Percentiles rank a stretch among this genome's conserved stretches.
phyloP scores from a whole-genome alignment of 2,329 filamentous ascomycete species.

The Fusarium sp. region DNA sequence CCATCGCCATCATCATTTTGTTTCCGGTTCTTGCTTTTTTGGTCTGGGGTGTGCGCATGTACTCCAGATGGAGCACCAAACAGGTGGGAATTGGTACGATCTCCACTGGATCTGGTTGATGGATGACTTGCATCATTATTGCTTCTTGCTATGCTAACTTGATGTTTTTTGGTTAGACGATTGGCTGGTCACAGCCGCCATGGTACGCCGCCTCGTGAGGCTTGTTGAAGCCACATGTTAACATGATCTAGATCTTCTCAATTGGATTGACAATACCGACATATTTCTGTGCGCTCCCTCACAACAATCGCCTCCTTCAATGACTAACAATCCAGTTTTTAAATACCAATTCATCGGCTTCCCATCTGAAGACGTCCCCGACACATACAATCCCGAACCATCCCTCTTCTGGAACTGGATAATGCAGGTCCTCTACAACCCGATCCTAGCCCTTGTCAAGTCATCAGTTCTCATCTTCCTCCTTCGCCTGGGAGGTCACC shows the following conservation, averaged over 20 bases:
- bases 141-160: conserved; percentile 11
- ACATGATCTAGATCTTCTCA: conserved; percentile 22
- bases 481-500: conserved; percentile 51
- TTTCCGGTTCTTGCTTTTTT: conserved; percentile 31
- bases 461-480: conserved; percentile 59
- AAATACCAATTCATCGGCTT: conserved; percentile 37
- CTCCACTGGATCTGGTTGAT: neutral
- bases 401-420: conserved; percentile 40
- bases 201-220: conserved; percentile 3
- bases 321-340: conserved; percentile 9
- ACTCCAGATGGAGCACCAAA: conserved; percentile 31
- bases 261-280: conserved; percentile 26
- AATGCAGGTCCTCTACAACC: conserved; percentile 54
- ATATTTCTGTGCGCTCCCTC: conserved; percentile 24
- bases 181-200: conserved; percentile 30
- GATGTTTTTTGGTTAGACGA: conserved; percentile 15
- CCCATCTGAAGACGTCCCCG: conserved; percentile 9
- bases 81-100: conserved; percentile 33
- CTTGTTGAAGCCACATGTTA: neutral
- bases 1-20: conserved; percentile 33
- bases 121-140: neutral
- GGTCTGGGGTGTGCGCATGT: conserved; percentile 28
- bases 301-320: rapidly evolving
- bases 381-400: conserved; percentile 27
- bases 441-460: conserved; percentile 59